phyloP scores from a whole-genome alignment of 176 grass and related monocot species.

The Stipa capillata region DNA sequence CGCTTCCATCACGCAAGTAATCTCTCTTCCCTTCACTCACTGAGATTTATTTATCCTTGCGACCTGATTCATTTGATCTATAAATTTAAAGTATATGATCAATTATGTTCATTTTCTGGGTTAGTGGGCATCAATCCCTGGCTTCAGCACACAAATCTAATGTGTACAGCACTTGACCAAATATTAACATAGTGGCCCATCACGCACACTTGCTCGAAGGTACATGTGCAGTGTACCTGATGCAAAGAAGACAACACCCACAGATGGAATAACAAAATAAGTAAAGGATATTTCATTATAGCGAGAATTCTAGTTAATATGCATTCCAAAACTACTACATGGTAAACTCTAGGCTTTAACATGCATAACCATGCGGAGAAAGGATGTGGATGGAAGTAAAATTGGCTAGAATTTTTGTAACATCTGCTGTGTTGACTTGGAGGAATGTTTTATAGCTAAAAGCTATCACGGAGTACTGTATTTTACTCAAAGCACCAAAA shows the following conservation, averaged over 20 bases:
- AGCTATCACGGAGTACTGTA: neutral
- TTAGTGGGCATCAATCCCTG: neutral
- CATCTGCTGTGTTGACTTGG: neutral
- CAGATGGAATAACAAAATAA: neutral
- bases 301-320: neutral
- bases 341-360: neutral
- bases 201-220: neutral
- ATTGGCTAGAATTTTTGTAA: neutral
- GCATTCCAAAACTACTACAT: neutral
- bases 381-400: neutral
- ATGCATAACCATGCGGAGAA: neutral
- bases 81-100: neutral
- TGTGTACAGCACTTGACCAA: neutral
- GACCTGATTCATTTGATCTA: neutral
- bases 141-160: neutral
- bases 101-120: neutral
- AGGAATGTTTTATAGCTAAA: neutral
- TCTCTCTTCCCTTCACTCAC: neutral
- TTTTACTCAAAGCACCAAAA: neutral
- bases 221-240: neutral
- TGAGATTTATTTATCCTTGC: neutral
- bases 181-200: neutral
- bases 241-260: neutral
- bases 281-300: neutral
- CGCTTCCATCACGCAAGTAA: slow-evolving; percentile 79